These are phyloP conservation scores for Diaporthe amygdali DNA, from an alignment of 2,329 filamentous ascomycete genomes.

Conservation along the genomic window DNA sequence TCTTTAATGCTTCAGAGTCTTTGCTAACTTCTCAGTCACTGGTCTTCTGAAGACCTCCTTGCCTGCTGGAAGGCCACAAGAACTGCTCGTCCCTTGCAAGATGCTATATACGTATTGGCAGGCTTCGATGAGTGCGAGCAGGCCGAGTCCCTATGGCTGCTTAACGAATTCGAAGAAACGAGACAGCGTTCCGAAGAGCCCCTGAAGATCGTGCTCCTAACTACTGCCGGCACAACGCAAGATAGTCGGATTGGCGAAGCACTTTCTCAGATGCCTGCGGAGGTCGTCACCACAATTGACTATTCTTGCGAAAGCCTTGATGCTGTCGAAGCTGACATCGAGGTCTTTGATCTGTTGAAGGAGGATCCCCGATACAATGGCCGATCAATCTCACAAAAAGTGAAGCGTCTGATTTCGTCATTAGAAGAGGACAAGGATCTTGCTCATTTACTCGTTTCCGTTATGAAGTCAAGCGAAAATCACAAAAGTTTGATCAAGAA, in stretches of 20 bases:
- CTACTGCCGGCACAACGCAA: background rate
- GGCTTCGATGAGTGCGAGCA: background rate
- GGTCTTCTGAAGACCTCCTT: background rate
- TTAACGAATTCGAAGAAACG: background rate
- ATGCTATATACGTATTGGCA: background rate
- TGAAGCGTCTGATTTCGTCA: background rate
- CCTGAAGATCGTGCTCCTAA: background rate
- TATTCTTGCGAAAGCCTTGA: background rate
- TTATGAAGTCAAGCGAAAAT: background rate
- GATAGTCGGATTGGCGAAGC: background rate
- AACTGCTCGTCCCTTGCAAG: background rate
- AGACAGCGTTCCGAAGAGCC: background rate
- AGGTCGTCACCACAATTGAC: background rate
- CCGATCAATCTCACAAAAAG: background rate
- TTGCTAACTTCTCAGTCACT: too few species aligned
- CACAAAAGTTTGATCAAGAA: background rate
- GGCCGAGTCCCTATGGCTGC: background rate
- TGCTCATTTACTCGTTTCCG: background rate
- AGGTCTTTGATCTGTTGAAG: background rate
- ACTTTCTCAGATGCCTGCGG: background rate
- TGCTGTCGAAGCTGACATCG: background rate
- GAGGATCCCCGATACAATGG: background rate
- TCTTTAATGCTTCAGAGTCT: too few species aligned
- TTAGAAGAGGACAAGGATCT: background rate
- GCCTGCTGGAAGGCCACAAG: background rate